Percentiles rank a stretch among this genome's conserved stretches.
Conservation (phyloP, 176 grass and related monocot species). For the Aechmea fasciata region DNA sequence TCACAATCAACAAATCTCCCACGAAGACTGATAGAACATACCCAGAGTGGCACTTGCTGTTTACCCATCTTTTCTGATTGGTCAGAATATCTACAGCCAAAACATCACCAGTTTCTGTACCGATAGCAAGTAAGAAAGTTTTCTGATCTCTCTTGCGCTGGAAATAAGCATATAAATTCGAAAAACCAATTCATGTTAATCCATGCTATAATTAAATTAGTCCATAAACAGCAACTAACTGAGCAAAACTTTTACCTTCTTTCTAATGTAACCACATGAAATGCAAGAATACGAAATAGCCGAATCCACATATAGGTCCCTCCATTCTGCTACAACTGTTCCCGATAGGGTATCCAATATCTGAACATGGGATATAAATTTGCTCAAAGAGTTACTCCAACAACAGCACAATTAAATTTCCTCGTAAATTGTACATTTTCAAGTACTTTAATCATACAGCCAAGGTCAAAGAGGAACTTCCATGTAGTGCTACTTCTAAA, state of each 20-base stretch:
- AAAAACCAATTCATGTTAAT: slow-evolving; percentile 17
- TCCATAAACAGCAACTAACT: slow-evolving; percentile 1
- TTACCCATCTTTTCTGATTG: slow-evolving; percentile 25
- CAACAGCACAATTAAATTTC: not conserved
- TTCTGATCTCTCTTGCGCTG: slow-evolving; percentile 28
- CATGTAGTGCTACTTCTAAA: no score
- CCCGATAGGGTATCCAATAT: slow-evolving; percentile 21
- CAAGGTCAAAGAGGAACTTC: no score
- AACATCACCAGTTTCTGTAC: slow-evolving; percentile 35
- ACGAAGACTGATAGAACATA: slow-evolving; percentile 17
- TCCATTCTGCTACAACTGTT: slow-evolving; percentile 16
- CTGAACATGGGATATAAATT: slow-evolving; percentile 3
- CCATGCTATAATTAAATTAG: not conserved
- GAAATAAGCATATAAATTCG: slow-evolving; percentile 11
- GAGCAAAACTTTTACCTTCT: slow-evolving; percentile 26
- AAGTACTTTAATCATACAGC: no score
- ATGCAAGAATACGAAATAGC: slow-evolving; percentile 28
- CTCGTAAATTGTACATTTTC: not conserved
- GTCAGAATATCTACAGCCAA: slow-evolving; percentile 31
- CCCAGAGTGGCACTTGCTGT: slow-evolving; percentile 28
- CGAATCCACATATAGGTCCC: slow-evolving; percentile 8
- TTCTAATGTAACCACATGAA: slow-evolving; percentile 30
- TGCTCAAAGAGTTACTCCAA: not conserved
- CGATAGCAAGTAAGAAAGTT: slow-evolving; percentile 32
- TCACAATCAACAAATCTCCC: not conserved